Conservation (phyloP, 257 asterid species). For the Eucommia ulmoides region DNA sequence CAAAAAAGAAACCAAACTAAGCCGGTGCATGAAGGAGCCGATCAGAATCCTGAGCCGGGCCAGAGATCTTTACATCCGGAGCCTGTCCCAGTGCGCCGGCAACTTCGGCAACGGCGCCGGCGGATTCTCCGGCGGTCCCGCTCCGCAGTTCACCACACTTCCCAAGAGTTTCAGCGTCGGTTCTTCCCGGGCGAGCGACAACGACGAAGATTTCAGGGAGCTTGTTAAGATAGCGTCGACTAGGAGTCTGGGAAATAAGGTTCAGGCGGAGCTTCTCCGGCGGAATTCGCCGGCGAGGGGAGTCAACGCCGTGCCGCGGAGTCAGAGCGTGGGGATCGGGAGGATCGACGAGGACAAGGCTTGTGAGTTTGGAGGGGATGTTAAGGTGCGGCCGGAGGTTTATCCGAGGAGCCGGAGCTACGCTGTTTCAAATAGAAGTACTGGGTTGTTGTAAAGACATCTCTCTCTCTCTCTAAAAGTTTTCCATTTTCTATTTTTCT, state of each 20-base stretch:
- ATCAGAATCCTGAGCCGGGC: conserved; percentile 23
- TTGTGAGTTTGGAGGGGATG: conserved; percentile 7
- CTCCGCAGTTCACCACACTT: conserved; percentile 11
- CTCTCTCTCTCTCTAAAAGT: too few species aligned
- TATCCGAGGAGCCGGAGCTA: conserved; percentile 4
- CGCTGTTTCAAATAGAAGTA: too few species aligned
- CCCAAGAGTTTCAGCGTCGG: conserved; percentile 11
- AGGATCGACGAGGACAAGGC: conserved; percentile 12
- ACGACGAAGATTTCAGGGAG: conserved; percentile 9
- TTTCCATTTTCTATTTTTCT: too few species aligned
- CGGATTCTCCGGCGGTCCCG: conserved; percentile 16
- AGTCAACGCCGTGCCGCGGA: background rate
- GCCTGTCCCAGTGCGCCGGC: conserved; percentile 29
- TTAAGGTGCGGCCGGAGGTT: background rate
- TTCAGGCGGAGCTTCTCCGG: conserved; percentile 2
- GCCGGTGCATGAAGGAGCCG: conserved; percentile 29
- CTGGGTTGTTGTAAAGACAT: too few species aligned
- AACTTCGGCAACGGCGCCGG: conserved; percentile 7
- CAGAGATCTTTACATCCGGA: conserved; percentile 34
- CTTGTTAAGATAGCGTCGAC: conserved; percentile 7
- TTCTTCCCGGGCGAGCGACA: background rate
- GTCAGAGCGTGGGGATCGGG: conserved; percentile 5
- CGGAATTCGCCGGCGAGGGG: background rate
- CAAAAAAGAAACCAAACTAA: conserved; percentile 18
- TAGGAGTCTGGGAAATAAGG: conserved; percentile 1